phyloP scores from a whole-genome alignment of 2,329 filamentous ascomycete genomes.

The Cercospora sesami region DNA sequence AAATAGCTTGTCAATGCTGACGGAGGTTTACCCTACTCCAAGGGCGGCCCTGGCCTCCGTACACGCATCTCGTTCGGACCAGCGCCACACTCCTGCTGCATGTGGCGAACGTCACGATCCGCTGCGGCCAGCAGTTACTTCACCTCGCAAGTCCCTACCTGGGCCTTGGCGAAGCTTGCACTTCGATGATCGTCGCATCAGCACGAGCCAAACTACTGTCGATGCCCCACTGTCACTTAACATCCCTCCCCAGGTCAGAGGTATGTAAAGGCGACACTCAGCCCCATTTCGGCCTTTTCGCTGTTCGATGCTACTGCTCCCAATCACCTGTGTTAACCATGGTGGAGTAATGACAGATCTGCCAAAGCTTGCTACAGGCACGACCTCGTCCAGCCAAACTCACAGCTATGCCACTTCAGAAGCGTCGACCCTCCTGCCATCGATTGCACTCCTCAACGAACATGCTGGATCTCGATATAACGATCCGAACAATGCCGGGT shows the following conservation, averaged over 20 bases:
- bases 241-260: slow-evolving; percentile 25
- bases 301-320: slow-evolving; percentile 16
- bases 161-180: slow-evolving; percentile 30
- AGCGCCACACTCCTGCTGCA: slow-evolving; percentile 24
- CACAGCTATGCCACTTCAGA: slow-evolving; percentile 7
- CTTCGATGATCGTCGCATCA: slow-evolving; percentile 21
- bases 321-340: slow-evolving; percentile 15
- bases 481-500: slow-evolving; percentile 25
- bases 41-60: slow-evolving; percentile 15
- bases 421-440: slow-evolving; percentile 29
- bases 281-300: slow-evolving; percentile 14
- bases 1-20: slow-evolving; percentile 10
- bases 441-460: slow-evolving; percentile 32
- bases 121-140: slow-evolving; percentile 18
- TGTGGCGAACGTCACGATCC: slow-evolving; percentile 23
- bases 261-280: slow-evolving; percentile 24
- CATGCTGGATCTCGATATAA: slow-evolving; percentile 22
- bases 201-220: slow-evolving; percentile 17
- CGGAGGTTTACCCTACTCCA: slow-evolving; percentile 16
- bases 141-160: slow-evolving; percentile 22
- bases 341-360: slow-evolving; percentile 25
- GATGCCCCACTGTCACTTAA: slow-evolving; percentile 28
- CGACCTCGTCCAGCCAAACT: slow-evolving; percentile 9
- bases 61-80: slow-evolving; percentile 11
- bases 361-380: slow-evolving; percentile 18